Percentiles rank a stretch among this genome's conserved stretches.
phyloP scores from a whole-genome alignment of 1,139 yeast species.

The Scheffersomyces illinoinensis region DNA sequence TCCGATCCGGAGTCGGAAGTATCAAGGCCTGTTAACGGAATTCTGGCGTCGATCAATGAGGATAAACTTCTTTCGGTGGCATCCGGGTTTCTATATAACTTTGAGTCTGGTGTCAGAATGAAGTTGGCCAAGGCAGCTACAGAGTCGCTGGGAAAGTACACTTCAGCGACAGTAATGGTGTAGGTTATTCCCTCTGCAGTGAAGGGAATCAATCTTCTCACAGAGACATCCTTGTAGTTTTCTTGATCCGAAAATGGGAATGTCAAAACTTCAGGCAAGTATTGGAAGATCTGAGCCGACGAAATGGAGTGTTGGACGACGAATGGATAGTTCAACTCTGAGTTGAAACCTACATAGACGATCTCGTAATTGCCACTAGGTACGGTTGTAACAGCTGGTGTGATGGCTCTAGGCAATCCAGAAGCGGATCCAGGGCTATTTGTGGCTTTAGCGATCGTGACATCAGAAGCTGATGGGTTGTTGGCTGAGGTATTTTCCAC shows the following conservation, averaged over 20 bases:
- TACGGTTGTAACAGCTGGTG: constrained; percentile 46
- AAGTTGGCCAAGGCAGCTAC: constrained; percentile 45
- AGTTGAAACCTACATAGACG: constrained; percentile 70
- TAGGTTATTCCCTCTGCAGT: constrained; percentile 52
- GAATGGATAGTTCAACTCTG: constrained; percentile 69
- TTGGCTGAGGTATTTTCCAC: constrained; percentile 29
- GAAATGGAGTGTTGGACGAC: constrained; percentile 65
- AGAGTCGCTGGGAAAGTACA: constrained; percentile 61
- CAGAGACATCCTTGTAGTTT: constrained; percentile 44
- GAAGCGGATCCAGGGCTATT: constrained; percentile 41
- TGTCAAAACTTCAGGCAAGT: constrained; percentile 57
- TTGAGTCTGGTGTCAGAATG: constrained; percentile 46
- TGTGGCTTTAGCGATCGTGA: constrained; percentile 32
- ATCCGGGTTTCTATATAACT: constrained; percentile 51
- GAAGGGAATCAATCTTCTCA: constrained; percentile 65
- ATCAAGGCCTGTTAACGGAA: constrained; percentile 59
- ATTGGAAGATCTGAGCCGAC: constrained; percentile 76
- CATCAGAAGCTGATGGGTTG: constrained; percentile 31
- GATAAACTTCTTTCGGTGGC: constrained; percentile 51
- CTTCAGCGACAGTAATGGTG: constrained; percentile 75
- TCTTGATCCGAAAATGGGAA: constrained; percentile 48
- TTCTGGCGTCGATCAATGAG: constrained; percentile 58
- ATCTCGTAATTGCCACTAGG: constrained; percentile 55
- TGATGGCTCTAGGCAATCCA: constrained; percentile 68
- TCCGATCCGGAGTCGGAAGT: constrained; percentile 14